Evolutionary conservation across 257 asterid genomes (phyloP), one percentile per base, ranked within the genome.

Genomic region (Petunia secreta): DNA sequence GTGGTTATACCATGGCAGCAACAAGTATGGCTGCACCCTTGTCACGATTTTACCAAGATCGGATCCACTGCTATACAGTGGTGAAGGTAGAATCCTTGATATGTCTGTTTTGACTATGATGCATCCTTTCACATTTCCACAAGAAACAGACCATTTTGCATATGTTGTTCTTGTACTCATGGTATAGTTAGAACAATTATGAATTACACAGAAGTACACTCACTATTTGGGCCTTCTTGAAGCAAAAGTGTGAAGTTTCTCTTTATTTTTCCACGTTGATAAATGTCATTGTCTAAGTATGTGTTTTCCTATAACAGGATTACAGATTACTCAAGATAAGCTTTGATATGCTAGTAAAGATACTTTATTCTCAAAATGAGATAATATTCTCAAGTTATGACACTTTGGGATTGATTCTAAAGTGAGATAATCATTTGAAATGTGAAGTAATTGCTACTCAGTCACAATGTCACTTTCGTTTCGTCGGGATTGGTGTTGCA

Each of bases 331-430:
- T 55, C 62, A 55, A 14, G 34, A 55, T 55, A 55, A 55, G 11
- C 14, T 60, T 7, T 25, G 39, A 25, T 5, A 7, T 59, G 25
- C 25, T 25, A 16, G 1, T 58, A 5, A 60, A 2, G 14, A 60
- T 36, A 36, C 44, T 63, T 25, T 63, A 9, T 37, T 8, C 16
- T 63, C 44, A 36, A 63, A 44, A 63, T 63, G 8, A 36, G 16
- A 1, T 4, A 63, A 36, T 10, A 37, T 37, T 5, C 68, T 34
- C 5, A 13, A 54, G 6, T 5, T 15, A 16, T 58, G 11, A 1
- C 38, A 16, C 64, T 16, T 63, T 63, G 44, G 69, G 8, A 63
- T 63, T 63, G 68, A 63, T 63, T 63, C 69, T 63, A 63, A 36
- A 37, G 69, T 37, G 44, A 63, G n/a, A 62, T 7, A 2, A 59